Evolutionary conservation across 352 stramenopile species (phyloP).

Genomic region (Plasmopara muralis): DNA sequence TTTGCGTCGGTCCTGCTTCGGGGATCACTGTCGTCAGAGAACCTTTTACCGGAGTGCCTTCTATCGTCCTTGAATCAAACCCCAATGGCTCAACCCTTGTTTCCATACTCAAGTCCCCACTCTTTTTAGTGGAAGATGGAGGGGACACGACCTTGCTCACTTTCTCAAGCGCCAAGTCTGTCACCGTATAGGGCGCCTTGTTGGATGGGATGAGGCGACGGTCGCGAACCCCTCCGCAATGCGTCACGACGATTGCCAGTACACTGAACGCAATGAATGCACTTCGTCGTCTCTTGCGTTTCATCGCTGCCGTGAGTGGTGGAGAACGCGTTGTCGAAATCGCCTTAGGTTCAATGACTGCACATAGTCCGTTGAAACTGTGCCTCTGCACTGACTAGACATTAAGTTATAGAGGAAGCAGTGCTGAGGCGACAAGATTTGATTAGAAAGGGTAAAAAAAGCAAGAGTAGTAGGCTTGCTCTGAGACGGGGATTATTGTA

Average conservation of each 20-base stretch:
- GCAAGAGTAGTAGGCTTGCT: too few relatives aligned
- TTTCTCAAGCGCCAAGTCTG: slow-evolving; percentile 3
- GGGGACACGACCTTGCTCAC: slow-evolving; percentile 5
- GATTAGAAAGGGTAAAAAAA: too few relatives aligned
- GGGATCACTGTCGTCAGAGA: too few relatives aligned
- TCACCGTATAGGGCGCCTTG: slow-evolving; percentile 10
- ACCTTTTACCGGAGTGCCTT: too few relatives aligned
- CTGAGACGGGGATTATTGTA: too few relatives aligned
- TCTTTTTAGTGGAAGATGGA: neutral
- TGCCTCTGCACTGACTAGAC: slow-evolving; percentile 1
- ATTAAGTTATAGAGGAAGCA: neutral
- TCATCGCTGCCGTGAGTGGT: slow-evolving; percentile 17
- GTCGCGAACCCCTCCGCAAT: slow-evolving; percentile 10
- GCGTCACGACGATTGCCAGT: slow-evolving; percentile 9
- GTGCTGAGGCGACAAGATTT: too few relatives aligned
- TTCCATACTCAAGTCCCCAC: neutral
- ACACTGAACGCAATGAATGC: slow-evolving; percentile 14
- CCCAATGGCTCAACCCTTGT: neutral
- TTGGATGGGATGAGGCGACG: slow-evolving; percentile 20
- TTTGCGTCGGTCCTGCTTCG: slow-evolving; percentile 1
- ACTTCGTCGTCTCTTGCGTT: slow-evolving; percentile 17
- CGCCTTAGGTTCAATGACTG: neutral
- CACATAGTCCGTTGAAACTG: slow-evolving; percentile 1
- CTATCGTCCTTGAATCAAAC: too few relatives aligned
- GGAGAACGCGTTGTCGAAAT: slow-evolving; percentile 4